Base-by-base conservation (phyloP, 495 filamentous ascomycete species). In the Sporormia fimetaria region DNA sequence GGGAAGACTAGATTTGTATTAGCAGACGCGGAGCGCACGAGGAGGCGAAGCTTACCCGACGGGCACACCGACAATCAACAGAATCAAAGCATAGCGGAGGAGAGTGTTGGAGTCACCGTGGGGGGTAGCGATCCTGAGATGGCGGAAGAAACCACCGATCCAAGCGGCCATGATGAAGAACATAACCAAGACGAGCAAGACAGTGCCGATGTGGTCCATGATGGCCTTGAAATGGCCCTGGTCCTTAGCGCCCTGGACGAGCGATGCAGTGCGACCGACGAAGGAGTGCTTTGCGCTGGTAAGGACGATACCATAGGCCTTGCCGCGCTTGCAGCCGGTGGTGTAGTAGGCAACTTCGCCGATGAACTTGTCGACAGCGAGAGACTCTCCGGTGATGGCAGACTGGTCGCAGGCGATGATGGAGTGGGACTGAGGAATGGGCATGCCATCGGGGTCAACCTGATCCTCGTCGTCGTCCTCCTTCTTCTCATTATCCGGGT, bases 331-430 rank as follows among this genome's bases (percentile, higher is more conserved):
- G 70, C 78, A 83, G 58, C 78, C 78, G 52, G 78, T 83, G 46
- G 78, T 81, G 66, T 81, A 83, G 70, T 80, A 81, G 52, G 70
- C 70, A 43, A 66, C 68, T 47, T 81, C 78, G 42, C 74, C 72
- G 71, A 83, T 78, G 67, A 74, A 83, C 67, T 83, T 83, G 66
- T 81, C 76, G 57, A 81, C 77, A 51, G 78, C 78, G 49, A 83
- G 74, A 54, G 78, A 83, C 58, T 83, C 78, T 67, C 78, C 78
- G 57, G 78, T 81, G 61, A 83, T 81, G 62, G 78, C 78, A 56
- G 76, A 80, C 66, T 83, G 78, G 66, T 83, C 73, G 54, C 68
- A 67, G 44, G 78, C 78, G 54, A 81, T 62, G 44, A 83, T 69
- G 35, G 78, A 65, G 51, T 71, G 67, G 58, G 78, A 78, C 39